phyloP scores from a whole-genome alignment of 805 yeast genomes.

The Metschnikowia gruessii region DNA sequence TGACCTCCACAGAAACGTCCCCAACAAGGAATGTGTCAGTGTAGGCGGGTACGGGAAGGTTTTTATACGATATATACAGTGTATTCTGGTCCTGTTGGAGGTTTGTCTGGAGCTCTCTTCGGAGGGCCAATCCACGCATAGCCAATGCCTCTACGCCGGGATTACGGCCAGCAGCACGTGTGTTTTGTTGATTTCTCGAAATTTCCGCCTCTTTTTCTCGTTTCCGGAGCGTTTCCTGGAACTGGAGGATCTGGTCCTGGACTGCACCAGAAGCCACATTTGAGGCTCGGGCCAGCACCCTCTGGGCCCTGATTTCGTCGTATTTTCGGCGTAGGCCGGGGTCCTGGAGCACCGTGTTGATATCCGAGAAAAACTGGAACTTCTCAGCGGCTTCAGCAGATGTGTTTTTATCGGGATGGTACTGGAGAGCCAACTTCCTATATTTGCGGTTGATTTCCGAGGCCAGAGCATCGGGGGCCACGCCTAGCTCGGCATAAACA shows the following conservation, averaged over 20 bases:
- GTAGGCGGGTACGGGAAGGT: conserved; percentile 17
- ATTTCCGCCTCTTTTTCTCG: conserved; percentile 19
- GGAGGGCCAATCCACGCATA: conserved; percentile 21
- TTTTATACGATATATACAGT: conserved; percentile 21
- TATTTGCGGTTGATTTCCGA: conserved; percentile 30
- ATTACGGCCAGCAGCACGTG: no score
- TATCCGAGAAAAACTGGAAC: conserved; percentile 31
- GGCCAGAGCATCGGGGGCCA: conserved; percentile 29
- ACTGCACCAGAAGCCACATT: conserved; percentile 19
- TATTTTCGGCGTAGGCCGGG: conserved; percentile 27
- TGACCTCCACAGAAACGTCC: conserved; percentile 26
- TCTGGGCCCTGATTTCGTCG: conserved; percentile 26
- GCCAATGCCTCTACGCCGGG: conserved; percentile 28
- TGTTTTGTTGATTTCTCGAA: no score
- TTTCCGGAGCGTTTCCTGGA: conserved; percentile 29
- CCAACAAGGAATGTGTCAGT: conserved; percentile 5
- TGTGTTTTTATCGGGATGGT: conserved; percentile 42
- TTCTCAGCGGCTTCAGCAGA: conserved; percentile 25
- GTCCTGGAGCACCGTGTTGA: conserved; percentile 32
- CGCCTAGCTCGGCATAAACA: conserved; percentile 44
- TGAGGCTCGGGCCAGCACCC: not conserved
- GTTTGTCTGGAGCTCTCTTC: conserved; percentile 11
- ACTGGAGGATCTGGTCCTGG: conserved; percentile 18
- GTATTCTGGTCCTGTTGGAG: conserved; percentile 6
- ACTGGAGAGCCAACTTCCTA: conserved; percentile 34